Percentiles rank a stretch among this genome's conserved stretches.
phyloP scores from a whole-genome alignment of 257 asterid species.

The Jacaranda copaia region DNA sequence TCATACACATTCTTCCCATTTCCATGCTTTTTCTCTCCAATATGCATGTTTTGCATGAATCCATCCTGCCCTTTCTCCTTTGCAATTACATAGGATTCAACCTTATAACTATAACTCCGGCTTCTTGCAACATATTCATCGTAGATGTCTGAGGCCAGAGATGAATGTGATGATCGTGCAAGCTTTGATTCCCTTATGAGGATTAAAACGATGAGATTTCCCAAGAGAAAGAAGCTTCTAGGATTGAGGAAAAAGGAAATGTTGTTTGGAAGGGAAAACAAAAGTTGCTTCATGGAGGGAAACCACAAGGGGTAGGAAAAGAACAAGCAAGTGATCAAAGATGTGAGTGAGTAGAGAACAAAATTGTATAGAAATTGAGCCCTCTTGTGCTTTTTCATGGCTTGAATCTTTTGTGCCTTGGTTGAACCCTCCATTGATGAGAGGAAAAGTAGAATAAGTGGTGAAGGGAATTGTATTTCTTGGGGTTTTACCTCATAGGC shows the following conservation, averaged over 20 bases:
- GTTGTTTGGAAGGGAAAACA: conserved; percentile 16
- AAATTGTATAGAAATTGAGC: conserved; percentile 51
- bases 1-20: not conserved
- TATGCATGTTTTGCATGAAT: not conserved
- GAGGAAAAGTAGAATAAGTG: not conserved
- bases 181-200: conserved; percentile 46
- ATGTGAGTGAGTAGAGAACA: conserved; percentile 61
- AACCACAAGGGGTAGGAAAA: conserved; percentile 48
- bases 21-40: conserved; percentile 16
- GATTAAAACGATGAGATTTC: conserved; percentile 46
- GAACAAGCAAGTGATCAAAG: conserved; percentile 53
- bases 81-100: not conserved
- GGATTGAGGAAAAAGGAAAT: conserved; percentile 36
- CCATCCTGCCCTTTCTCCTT: conserved; percentile 9
- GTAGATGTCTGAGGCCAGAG: conserved; percentile 43
- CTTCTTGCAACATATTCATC: conserved; percentile 52
- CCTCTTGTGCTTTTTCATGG: conserved; percentile 53
- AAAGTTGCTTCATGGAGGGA: conserved; percentile 34
- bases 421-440: conserved; percentile 52
- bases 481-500: not conserved
- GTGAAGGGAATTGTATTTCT: not conserved
- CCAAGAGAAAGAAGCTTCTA: conserved; percentile 50
- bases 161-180: conserved; percentile 22
- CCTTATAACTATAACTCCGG: conserved; percentile 22
- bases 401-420: conserved; percentile 44